Conservation (phyloP, 208 protist genomes). For the Vickermania spadyakhi region DNA sequence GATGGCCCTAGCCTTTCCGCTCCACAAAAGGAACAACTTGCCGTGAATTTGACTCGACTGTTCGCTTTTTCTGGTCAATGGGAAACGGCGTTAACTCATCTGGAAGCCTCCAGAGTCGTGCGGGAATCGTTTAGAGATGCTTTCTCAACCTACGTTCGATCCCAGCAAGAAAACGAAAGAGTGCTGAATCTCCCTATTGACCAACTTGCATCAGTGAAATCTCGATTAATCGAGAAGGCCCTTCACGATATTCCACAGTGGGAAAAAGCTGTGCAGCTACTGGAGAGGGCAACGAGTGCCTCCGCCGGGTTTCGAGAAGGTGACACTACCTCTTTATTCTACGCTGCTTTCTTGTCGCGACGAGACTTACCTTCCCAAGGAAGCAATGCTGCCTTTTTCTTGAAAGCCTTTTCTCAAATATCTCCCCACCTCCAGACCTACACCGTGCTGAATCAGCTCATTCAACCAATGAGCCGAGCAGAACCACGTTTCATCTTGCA, state of each 20-base stretch:
- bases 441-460: too few species aligned
- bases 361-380: not conserved
- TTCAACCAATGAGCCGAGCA: too few species aligned
- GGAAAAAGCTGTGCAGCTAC: slow-evolving; percentile 22
- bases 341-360: not conserved
- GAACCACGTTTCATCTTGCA: too few species aligned
- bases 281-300: too few species aligned
- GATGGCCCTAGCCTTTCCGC: slow-evolving; percentile 12
- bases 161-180: not conserved
- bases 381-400: not conserved
- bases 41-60: slow-evolving; percentile 28
- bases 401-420: too few species aligned
- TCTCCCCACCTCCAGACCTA: too few species aligned
- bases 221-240: slow-evolving; percentile 20
- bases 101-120: slow-evolving; percentile 24
- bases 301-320: not conserved
- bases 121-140: slow-evolving; percentile 37
- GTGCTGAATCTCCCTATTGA: slow-evolving; percentile 10
- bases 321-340: not conserved
- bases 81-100: slow-evolving; percentile 27
- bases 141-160: slow-evolving; percentile 13
- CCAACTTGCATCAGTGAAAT: slow-evolving; percentile 9
- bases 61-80: slow-evolving; percentile 26
- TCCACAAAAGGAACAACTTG: slow-evolving; percentile 29
- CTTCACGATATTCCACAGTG: slow-evolving; percentile 18